A percentile compares a stretch with the other conserved stretches of the same genome.
Evolutionary conservation across 1,139 yeast species (phyloP).

Genomic region (Taiozyma sp.): DNA sequence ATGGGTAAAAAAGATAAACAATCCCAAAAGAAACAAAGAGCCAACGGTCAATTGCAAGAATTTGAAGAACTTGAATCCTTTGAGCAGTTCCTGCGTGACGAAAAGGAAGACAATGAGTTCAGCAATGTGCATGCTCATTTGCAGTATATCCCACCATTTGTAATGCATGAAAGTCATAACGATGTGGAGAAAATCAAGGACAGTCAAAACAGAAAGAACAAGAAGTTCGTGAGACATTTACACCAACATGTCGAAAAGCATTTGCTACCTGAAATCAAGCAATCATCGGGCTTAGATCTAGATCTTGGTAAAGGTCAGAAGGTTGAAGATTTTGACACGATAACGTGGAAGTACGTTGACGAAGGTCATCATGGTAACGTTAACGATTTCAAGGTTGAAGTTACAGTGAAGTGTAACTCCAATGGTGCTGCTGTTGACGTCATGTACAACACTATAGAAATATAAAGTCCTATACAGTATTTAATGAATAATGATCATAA

Average conservation of each 20-base stretch:
- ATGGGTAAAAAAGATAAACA: conserved; percentile 24
- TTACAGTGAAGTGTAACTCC: conserved; percentile 54
- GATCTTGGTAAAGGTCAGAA: conserved; percentile 47
- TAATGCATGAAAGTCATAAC: conserved; percentile 60
- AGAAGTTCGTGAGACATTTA: conserved; percentile 68
- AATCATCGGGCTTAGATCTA: conserved; percentile 54
- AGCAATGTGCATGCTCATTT: conserved; percentile 66
- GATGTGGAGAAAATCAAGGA: conserved; percentile 72
- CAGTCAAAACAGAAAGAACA: conserved; percentile 65
- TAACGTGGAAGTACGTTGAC: conserved; percentile 54
- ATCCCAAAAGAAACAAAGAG: conserved; percentile 15
- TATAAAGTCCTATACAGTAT: background rate
- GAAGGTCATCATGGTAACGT: conserved; percentile 43
- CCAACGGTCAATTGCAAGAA: conserved; percentile 23
- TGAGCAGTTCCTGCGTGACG: conserved; percentile 63
- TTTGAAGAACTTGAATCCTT: conserved; percentile 64
- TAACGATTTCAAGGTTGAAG: conserved; percentile 48
- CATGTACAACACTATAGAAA: conserved; percentile 41
- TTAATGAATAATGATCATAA: background rate
- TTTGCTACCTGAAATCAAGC: conserved; percentile 59
- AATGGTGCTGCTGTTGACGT: conserved; percentile 59
- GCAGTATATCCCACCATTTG: conserved; percentile 69
- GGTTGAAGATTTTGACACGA: conserved; percentile 40
- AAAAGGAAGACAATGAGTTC: conserved; percentile 72
- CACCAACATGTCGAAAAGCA: conserved; percentile 75